Evolutionary conservation across 768 basidiomycete species (phyloP).

Genomic region (Agrocybe pediades): DNA sequence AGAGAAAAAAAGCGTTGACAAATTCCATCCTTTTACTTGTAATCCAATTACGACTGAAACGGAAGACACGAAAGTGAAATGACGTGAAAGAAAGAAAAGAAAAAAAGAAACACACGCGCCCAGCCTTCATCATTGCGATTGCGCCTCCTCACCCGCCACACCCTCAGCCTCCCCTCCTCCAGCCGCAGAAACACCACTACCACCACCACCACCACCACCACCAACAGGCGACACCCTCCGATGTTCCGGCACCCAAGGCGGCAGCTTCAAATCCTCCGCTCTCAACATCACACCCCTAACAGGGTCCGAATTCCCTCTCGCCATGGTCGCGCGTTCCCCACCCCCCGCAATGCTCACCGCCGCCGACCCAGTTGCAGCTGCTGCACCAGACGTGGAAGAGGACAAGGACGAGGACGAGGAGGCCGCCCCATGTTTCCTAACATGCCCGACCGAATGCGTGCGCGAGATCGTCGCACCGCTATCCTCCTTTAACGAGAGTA

Average conservation of each 20-base stretch:
- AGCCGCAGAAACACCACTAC: neutral
- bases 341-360: neutral
- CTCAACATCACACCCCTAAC: neutral
- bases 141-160: constrained; percentile 2
- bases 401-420: too few species aligned
- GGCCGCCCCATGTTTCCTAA: neutral
- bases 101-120: too few species aligned
- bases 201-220: neutral
- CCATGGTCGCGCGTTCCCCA: neutral
- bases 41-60: neutral
- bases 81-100: neutral
- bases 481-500: neutral
- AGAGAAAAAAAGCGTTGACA: neutral
- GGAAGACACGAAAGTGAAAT: neutral
- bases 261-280: too few species aligned
- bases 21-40: neutral
- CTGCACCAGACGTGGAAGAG: too few species aligned
- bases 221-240: neutral
- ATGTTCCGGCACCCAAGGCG: too few species aligned
- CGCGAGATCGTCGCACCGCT: constrained; percentile 13
- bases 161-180: neutral
- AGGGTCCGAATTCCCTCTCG: constrained; percentile 4
- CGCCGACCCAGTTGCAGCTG: neutral
- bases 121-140: too few species aligned
- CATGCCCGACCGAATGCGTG: constrained; percentile 19